Base-by-base conservation (phyloP, 495 filamentous ascomycete genomes). In the Xylona heveae region DNA sequence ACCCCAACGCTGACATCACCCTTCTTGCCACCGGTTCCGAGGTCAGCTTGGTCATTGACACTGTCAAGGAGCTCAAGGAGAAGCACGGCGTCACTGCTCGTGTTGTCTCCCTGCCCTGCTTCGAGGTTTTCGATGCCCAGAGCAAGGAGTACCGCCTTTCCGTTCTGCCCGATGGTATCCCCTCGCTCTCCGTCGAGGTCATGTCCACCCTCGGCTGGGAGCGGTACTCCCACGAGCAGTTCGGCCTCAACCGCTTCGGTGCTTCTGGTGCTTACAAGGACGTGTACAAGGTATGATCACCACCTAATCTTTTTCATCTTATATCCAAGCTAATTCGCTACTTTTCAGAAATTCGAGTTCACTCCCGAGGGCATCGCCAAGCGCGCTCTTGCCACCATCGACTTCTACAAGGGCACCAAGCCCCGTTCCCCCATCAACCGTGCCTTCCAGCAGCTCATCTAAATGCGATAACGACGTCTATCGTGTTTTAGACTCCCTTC, bases 201-300 rank as follows among this genome's bases (percentile, higher is more conserved):
- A 78, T 84, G 78, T 74, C 69, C 49, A 95, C 88, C 43, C 55
- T 74, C 61, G 85, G 85, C 38, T 97, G 88, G 88, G 85, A 94
- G 69, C 74, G 79, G 52, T 97, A 94, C 59, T 74, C 83, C 35
- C 83, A 97, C 55, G 88, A 97, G 70, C 88, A 97, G 61, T 97
- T 97, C 49, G 88, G 88, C 49, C 70, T 97, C 24, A 95, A 97
- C 74, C 69, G 88, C 47, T 97, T 97, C 55, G 88, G 88, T 68
- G 84, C 83, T 43, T 84, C 76, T 33, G 88, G 84, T 42, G 71
- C 88, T 39, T 97, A 95, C 63, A 90, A 91, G 73, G 71, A 95
- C 47, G 83, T 97, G 33, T 97, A 97, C 61, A 75, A 74, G 65
- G 81, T 77, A 70, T 56, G 70, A 31, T 5, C 15, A n/a, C 24